A percentile compares a stretch with the other conserved stretches of the same genome.
Conservation (phyloP, 2,329 filamentous ascomycete genomes). For the Xylariaceae sp. region DNA sequence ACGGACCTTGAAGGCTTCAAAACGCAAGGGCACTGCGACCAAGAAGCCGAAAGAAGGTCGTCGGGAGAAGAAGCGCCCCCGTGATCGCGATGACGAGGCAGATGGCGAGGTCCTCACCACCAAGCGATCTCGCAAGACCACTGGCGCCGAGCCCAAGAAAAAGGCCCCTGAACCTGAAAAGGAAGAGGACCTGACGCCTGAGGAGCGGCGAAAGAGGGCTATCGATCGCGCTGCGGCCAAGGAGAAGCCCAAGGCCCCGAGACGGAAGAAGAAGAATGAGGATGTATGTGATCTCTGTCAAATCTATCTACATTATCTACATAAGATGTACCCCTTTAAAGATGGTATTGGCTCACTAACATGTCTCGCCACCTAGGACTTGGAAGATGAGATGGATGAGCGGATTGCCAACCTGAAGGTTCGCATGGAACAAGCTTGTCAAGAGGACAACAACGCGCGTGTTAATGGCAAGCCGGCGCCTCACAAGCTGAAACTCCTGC, state of each 20-base stretch:
- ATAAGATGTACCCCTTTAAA: neutral
- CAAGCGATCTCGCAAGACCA: slow-evolving; percentile 43
- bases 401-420: slow-evolving; percentile 83
- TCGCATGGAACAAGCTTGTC: slow-evolving; percentile 84
- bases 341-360: slow-evolving; percentile 4
- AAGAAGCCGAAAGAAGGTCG: slow-evolving; percentile 74
- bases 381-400: slow-evolving; percentile 85
- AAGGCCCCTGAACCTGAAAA: slow-evolving; percentile 59
- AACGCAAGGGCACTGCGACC: slow-evolving; percentile 57
- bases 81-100: slow-evolving; percentile 46
- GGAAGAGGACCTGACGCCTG: slow-evolving; percentile 74
- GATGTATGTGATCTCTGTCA: slow-evolving; percentile 54
- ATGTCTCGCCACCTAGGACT: slow-evolving; percentile 52
- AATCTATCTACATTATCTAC: too few relatives aligned
- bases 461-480: slow-evolving; percentile 74
- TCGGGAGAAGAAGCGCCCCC: slow-evolving; percentile 60
- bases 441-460: slow-evolving; percentile 78
- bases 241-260: slow-evolving; percentile 70
- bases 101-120: slow-evolving; percentile 41
- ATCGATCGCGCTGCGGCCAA: slow-evolving; percentile 85
- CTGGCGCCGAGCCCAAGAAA: slow-evolving; percentile 37
- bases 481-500: slow-evolving; percentile 89
- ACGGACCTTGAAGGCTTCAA: slow-evolving; percentile 58
- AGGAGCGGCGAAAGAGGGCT: slow-evolving; percentile 76
- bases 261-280: slow-evolving; percentile 76